These are phyloP conservation scores for Suillus discolor DNA, from an alignment of 768 basidiomycete genomes.

Conservation along the genomic window DNA sequence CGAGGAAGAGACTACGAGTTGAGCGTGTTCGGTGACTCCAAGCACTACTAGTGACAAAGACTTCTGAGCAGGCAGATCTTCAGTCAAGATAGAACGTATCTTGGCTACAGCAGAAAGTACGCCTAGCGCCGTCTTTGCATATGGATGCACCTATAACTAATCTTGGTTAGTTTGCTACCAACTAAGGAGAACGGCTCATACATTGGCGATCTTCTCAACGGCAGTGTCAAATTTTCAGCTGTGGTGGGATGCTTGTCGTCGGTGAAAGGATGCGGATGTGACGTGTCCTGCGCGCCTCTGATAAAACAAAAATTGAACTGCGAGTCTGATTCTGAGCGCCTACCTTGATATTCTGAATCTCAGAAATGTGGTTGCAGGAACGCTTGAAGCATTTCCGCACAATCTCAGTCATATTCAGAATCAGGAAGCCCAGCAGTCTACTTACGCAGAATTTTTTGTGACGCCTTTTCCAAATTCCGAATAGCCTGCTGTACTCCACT, in stretches of 20 bases:
- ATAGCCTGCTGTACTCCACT: neutral
- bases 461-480: neutral
- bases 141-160: constrained; percentile 6
- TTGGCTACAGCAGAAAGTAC: constrained; percentile 2
- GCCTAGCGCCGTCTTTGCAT: constrained; percentile 9
- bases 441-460: neutral
- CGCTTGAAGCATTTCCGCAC: neutral
- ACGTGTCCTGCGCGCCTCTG: no score
- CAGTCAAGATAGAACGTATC: neutral
- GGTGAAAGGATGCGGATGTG: no score
- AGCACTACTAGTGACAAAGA: no score
- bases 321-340: no score
- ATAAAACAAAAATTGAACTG: neutral
- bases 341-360: neutral
- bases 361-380: neutral
- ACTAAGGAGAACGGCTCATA: neutral
- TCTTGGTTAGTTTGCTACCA: neutral
- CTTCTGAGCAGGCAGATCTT: no score
- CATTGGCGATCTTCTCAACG: neutral
- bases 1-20: no score
- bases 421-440: neutral
- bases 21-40: no score
- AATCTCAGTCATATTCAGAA: neutral
- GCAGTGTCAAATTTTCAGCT: neutral
- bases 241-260: no score